Percentiles rank a stretch among this genome's conserved stretches.
phyloP scores from a whole-genome alignment of 2,329 filamentous ascomycete species.

The Colletotrichum sp. region DNA sequence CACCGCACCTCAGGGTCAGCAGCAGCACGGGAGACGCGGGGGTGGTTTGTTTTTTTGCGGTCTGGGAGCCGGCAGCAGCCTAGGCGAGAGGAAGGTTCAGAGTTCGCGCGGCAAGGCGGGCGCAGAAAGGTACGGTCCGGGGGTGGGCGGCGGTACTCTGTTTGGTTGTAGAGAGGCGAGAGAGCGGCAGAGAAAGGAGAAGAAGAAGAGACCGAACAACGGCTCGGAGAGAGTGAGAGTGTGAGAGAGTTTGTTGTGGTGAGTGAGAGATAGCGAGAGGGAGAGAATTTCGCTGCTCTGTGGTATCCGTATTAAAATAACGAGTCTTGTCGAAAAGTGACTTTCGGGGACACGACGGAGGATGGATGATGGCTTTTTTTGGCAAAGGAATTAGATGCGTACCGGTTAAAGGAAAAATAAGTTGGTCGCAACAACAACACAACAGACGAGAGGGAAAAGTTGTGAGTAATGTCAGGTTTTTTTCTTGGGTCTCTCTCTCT shows the following conservation, averaged over 20 bases:
- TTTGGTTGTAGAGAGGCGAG: conserved; percentile 18
- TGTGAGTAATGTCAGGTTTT: not conserved
- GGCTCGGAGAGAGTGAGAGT: not conserved
- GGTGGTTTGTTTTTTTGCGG: not conserved
- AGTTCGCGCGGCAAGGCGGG: conserved; percentile 6
- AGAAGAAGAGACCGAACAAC: conserved; percentile 19
- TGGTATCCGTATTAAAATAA: conserved; percentile 17
- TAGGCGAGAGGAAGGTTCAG: not conserved
- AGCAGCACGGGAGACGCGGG: conserved; percentile 16
- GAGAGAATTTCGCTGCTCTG: not conserved
- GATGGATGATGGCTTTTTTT: not conserved
- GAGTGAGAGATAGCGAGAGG: not conserved
- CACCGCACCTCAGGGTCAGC: conserved; percentile 9
- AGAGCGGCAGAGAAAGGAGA: conserved; percentile 23
- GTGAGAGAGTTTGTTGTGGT: not conserved
- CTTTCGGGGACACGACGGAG: not conserved
- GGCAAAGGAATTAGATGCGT: conserved; percentile 2
- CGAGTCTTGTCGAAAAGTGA: not conserved
- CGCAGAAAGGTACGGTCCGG: not conserved
- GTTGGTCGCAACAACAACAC: conserved; percentile 1
- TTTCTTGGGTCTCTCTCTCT: not conserved
- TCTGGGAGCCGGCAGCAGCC: not conserved
- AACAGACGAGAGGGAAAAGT: not conserved
- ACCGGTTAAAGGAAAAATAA: conserved; percentile 1
- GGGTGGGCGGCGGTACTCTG: not conserved